phyloP scores from a whole-genome alignment of 83 land plant genomes.

The Picea mariana region DNA sequence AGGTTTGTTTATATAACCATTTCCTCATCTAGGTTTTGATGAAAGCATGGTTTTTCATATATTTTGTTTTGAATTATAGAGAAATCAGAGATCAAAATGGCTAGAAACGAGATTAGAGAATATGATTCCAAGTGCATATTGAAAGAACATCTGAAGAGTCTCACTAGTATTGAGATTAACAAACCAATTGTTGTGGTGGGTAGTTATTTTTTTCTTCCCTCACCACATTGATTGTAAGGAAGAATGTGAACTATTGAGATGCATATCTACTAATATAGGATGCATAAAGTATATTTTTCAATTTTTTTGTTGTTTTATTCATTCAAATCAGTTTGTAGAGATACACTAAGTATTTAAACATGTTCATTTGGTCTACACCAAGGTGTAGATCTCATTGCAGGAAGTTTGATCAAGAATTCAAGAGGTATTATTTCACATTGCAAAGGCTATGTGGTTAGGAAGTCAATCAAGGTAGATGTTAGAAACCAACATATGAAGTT shows the following conservation, averaged over 20 bases:
- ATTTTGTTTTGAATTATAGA: too few relatives aligned
- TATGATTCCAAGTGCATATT: too few relatives aligned
- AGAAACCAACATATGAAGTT: background rate
- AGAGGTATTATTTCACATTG: slow-evolving; percentile 96
- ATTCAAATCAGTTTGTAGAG: background rate
- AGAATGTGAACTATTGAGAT: background rate
- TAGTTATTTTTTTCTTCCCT: background rate
- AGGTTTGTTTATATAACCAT: too few relatives aligned
- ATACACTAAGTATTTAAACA: background rate
- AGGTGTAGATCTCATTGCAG: slow-evolving; percentile 88
- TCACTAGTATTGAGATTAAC: background rate
- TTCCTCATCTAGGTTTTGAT: too few relatives aligned
- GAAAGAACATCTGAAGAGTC: too few relatives aligned
- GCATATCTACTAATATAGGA: background rate
- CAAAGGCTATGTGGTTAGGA: slow-evolving; percentile 96
- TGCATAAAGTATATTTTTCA: background rate
- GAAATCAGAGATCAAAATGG: too few relatives aligned
- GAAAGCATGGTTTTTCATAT: too few relatives aligned
- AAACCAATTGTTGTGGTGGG: slow-evolving; percentile 95
- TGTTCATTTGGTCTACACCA: background rate
- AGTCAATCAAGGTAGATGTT: slow-evolving; percentile 72
- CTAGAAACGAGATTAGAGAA: too few relatives aligned
- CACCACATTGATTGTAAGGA: background rate
- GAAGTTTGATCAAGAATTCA: slow-evolving; percentile 94
- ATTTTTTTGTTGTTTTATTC: background rate